Conservation (phyloP, 805 yeast genomes). For the Pichia manshurica region DNA sequence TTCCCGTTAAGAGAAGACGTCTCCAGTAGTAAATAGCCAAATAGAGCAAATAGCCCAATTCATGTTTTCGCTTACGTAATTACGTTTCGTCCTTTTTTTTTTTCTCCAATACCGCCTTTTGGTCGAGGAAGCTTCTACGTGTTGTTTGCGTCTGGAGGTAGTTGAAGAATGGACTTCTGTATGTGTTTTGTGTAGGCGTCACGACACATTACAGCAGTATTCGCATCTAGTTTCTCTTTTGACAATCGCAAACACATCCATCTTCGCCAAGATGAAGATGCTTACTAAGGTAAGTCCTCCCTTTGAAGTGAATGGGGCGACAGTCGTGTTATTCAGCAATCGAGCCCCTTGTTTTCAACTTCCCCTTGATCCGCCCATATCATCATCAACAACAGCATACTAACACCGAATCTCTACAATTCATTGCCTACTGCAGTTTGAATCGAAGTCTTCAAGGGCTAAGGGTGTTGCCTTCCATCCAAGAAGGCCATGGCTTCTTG, state of each 20-base stretch:
- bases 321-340: neutral
- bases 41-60: too few species aligned
- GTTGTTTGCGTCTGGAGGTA: neutral
- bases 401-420: slow-evolving; percentile 1
- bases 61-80: too few species aligned
- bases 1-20: neutral
- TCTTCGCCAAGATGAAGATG: slow-evolving; percentile 56
- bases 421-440: slow-evolving; percentile 9
- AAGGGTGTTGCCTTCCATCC: slow-evolving; percentile 97
- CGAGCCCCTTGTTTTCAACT: neutral
- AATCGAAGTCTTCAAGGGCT: slow-evolving; percentile 93
- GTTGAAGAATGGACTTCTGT: too few species aligned
- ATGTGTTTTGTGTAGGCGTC: too few species aligned
- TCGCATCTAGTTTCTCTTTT: too few species aligned
- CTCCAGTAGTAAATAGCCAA: neutral
- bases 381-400: neutral
- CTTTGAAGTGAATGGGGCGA: too few species aligned
- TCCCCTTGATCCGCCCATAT: too few species aligned
- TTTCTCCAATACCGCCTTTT: too few species aligned
- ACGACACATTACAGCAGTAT: too few species aligned
- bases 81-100: too few species aligned
- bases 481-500: slow-evolving; percentile 94
- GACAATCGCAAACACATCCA: neutral
- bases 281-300: slow-evolving; percentile 13
- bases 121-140: neutral